Evolutionary conservation across 1,284 basidiomycete genomes (phyloP).

Genomic region (Pseudozyma tsukubaensis): DNA sequence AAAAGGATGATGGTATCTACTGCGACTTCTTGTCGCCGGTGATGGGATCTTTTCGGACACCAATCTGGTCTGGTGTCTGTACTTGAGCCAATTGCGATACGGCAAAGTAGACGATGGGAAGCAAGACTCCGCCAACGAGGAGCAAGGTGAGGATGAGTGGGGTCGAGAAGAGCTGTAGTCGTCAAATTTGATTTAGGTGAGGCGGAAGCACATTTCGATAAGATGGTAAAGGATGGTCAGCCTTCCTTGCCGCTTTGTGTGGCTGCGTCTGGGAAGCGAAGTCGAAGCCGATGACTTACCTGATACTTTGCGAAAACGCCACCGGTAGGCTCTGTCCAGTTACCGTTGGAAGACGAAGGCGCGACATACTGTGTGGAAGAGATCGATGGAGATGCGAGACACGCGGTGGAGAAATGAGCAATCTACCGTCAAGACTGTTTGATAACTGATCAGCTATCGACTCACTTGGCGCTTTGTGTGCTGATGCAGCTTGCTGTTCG

Average conservation of each 20-base stretch:
- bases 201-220: too few species aligned
- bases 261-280: too few species aligned
- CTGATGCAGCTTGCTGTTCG: constrained; percentile 1
- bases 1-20: constrained; percentile 31
- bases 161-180: constrained; percentile 46
- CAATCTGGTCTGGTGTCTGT: constrained; percentile 53
- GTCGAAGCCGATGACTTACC: constrained; percentile 15
- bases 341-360: constrained; percentile 23
- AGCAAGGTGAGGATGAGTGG: constrained; percentile 39
- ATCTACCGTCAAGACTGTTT: too few species aligned
- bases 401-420: too few species aligned
- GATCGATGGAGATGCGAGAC: too few species aligned
- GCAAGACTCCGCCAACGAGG: constrained; percentile 38
- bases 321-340: constrained; percentile 46
- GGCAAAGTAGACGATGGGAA: constrained; percentile 48
- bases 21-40: constrained; percentile 50
- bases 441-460: not conserved
- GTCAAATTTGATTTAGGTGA: not conserved
- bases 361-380: constrained; percentile 8
- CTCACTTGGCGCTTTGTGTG: constrained; percentile 43
- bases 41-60: constrained; percentile 49
- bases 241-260: too few species aligned
- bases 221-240: not conserved
- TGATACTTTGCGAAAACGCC: constrained; percentile 50
- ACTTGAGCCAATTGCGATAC: constrained; percentile 49